Base-by-base conservation (phyloP, 2,329 filamentous ascomycete species). In the Chrysoporthe puriensis region DNA sequence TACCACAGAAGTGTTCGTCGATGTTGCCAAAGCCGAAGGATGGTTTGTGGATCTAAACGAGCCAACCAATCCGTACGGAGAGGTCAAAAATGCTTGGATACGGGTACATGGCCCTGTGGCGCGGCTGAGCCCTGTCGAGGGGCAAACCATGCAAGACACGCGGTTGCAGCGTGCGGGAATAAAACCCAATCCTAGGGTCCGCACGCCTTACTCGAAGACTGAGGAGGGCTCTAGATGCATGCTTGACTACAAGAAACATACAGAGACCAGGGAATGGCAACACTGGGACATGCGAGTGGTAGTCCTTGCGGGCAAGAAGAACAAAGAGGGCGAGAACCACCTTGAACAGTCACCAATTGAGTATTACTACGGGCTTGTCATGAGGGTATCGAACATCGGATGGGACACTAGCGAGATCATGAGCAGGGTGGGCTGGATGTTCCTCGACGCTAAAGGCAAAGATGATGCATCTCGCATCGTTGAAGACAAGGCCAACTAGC, bases 41-140 rank as follows among this genome's bases (percentile, higher is more conserved):
- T 73, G 69, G 69, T 36, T 69, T 16, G 64, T 70, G 18, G 61
- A 69, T 5, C 59, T 67, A 50, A 69, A 67, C 26, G 64, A 66
- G 42, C 42, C 46, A 13, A 36, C 63, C 21, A 68, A 71, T 62
- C 70, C 71, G 1, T 72, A 58, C 43, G 71, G 71, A 7, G 68
- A 70, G 52, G 61, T 72, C 3, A 57, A 63, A 21, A 36, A 52
- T 40, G 71, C 70, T 6, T 72, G 69, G 71, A 62, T 73, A 14
- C 65, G 56, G 14, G 46, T 73, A 54, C 65, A 50, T 21, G 71
- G 63, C 11, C 71, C 71, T 11, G n/a, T 69, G 0, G 26, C 61
- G 34, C 43, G 61, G 13, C 66, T 71, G 59, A 69, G 26, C 50
- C 59, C 52, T 21, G 21, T 4, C 52, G 6, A 57, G 32, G 1